Evolutionary conservation across 345 rosid genomes (phyloP), one percentile per base, ranked within the genome.

Genomic region (Dipteronia sinensis): DNA sequence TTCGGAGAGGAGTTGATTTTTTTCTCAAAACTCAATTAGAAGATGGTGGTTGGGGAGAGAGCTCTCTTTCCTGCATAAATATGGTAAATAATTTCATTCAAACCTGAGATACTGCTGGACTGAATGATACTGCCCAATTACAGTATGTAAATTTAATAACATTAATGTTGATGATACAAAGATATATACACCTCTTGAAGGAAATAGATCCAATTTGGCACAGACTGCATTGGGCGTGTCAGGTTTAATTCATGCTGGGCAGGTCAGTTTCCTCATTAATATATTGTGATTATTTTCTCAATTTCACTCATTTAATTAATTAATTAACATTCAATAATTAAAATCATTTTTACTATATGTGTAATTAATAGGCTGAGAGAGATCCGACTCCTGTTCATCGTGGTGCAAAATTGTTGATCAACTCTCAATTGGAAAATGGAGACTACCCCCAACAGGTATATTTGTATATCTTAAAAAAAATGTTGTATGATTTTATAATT

Each of bases 401-500:
- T 0, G 88, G 79, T 20, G 88, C 83, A 38, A 87, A 76, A 62
- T 53, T 87, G 47, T 63, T 87, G 55, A 85, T 87, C 74, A 87
- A 85, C 72, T 85, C 88, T 19, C 88, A 87, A 58, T 19, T 69
- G 53, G 86, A 81, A 65, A 77, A 78, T 61, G 89, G 89, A 0
- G 82, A 80, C 77, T 87, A 78, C 47, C 89, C 89, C 6, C 85
- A 78, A 47, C 84, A 82, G 84, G 84, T 82, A 42, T 7, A 42
- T 42, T 6, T 42, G 46, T 8, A 42, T 8, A 6, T 42, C 10
- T 13, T 49, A 13, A 49, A 49, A n/a, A 49, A 10, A 15, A n/a
- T n/a, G n/a, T n/a, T n/a, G n/a, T n/a, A n/a, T 42, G 3, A 4
- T 42, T 0, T 42, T 7, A 42, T 42, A 6, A 2, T 42, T 1